Conservation (phyloP, 306 rosid species). For the Rubus parviflorus region DNA sequence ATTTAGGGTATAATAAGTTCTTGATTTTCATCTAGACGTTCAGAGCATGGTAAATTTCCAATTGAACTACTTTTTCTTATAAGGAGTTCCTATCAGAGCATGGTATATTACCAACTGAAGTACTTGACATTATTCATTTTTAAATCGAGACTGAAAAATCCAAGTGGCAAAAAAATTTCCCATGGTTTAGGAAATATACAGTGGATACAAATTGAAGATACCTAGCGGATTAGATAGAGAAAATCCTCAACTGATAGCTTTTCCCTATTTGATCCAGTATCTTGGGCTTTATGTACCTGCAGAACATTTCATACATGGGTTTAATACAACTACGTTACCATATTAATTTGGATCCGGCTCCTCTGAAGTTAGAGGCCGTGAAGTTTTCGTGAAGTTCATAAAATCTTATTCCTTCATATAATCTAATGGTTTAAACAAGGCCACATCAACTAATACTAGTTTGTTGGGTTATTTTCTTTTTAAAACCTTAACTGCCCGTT, state of each 20-base stretch:
- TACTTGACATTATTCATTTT: not conserved
- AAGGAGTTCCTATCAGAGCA: not conserved
- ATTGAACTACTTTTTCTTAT: not conserved
- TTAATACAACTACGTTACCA: not conserved
- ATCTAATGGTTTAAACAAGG: too few species aligned
- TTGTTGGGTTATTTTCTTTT: too few species aligned
- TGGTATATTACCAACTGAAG: not conserved
- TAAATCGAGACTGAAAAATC: not conserved
- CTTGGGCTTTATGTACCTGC: constrained; percentile 94
- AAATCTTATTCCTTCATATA: too few species aligned
- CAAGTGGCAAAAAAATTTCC: not conserved
- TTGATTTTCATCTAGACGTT: not conserved
- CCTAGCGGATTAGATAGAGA: constrained; percentile 88
- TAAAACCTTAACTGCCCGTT: too few species aligned
- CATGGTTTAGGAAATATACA: not conserved
- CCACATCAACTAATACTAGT: too few species aligned
- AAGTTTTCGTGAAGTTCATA: too few species aligned
- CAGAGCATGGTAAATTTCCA: not conserved
- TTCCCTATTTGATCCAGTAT: constrained; percentile 86
- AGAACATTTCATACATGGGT: constrained; percentile 18
- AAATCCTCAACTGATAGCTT: constrained; percentile 88
- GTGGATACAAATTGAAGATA: constrained; percentile 18
- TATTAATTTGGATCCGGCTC: too few species aligned
- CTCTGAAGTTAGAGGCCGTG: too few species aligned
- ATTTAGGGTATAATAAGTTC: not conserved